Evolutionary conservation across 2,329 filamentous ascomycete species (phyloP), one percentile per base, ranked within the genome.

Genomic region (Claviceps humidiphila): DNA sequence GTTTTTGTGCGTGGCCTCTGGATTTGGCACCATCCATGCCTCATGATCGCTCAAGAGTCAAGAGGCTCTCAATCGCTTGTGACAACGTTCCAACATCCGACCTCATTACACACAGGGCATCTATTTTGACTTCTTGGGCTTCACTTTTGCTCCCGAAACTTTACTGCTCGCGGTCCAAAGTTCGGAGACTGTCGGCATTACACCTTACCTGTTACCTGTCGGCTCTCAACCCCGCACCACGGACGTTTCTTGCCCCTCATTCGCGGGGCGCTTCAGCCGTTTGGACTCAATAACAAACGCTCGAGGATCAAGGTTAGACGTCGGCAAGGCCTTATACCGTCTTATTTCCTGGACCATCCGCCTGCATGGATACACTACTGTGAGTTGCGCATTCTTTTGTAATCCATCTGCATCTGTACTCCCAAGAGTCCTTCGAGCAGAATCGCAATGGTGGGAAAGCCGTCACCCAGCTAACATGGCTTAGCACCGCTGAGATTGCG

Each of bases 401-500:
- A 17, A 9, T n/a, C 11, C 6, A 20, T 20, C n/a, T 3, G 41
- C 37, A n/a, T 16, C 14, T 49, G 8, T 5, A 17, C 24, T 17
- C 24, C 17, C 14, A 26, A 42, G 39, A 22, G 6, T 1, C 22
- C 39, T 13, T 37, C 13, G 9, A n/a, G 13, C 34, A 39, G 30
- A 47, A 48, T 20, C 20, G 40, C 40, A 11, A 22, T n/a, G 26
- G 13, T 37, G 17, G 20, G 43, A 39, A 42, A 20, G 4, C n/a
- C 13, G 48, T 22, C 4, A 39, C 24, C 20, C n/a, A 24, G 38
- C 51, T 55, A 22, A 55, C 40, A 42, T 16, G 7, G 11, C 6
- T 5, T 61, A 93, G 88, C 55, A 96, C 90, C 47, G 89, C 89
- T 63, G 89, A 96, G 66, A 86, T 95, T 60, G 89, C 90, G 67